Percentiles rank a stretch among this genome's conserved stretches.
Conservation (phyloP, 441 rosid species). For the Corymbia citriodora region DNA sequence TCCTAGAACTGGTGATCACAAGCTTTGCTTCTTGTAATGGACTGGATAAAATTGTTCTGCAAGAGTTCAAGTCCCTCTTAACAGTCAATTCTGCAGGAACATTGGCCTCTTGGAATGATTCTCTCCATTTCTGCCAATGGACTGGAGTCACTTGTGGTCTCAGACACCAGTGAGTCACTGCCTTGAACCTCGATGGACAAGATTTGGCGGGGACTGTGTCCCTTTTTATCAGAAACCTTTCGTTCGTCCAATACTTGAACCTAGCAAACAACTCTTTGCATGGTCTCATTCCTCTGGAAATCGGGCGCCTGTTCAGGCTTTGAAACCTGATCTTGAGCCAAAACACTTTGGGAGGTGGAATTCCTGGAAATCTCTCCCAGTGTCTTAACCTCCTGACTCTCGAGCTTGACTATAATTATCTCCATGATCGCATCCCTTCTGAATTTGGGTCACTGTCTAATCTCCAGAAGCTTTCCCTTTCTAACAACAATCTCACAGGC, state of each 20-base stretch:
- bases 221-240: conserved; percentile 7
- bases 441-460: background rate
- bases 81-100: background rate
- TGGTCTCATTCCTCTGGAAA: conserved; percentile 6
- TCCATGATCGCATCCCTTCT: background rate
- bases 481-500: background rate
- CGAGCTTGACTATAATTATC: background rate
- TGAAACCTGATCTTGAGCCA: background rate
- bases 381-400: background rate
- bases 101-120: conserved; percentile 10
- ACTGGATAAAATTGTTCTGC: conserved; percentile 3
- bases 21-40: too few relatives aligned
- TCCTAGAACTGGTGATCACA: too few relatives aligned
- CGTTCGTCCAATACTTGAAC: background rate
- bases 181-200: background rate
- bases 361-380: conserved; percentile 9
- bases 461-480: background rate
- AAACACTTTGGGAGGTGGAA: conserved; percentile 9
- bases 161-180: background rate
- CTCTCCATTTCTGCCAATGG: conserved; percentile 14
- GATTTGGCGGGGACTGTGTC: background rate
- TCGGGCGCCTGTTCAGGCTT: conserved; percentile 10
- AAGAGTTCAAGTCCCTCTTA: background rate
- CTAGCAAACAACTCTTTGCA: conserved; percentile 6
- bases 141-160: background rate